Percentiles rank a stretch among this genome's conserved stretches.
These are phyloP conservation scores for Apiospora saccharicola DNA, from an alignment of 2,329 filamentous ascomycete species.

Conservation along the genomic window DNA sequence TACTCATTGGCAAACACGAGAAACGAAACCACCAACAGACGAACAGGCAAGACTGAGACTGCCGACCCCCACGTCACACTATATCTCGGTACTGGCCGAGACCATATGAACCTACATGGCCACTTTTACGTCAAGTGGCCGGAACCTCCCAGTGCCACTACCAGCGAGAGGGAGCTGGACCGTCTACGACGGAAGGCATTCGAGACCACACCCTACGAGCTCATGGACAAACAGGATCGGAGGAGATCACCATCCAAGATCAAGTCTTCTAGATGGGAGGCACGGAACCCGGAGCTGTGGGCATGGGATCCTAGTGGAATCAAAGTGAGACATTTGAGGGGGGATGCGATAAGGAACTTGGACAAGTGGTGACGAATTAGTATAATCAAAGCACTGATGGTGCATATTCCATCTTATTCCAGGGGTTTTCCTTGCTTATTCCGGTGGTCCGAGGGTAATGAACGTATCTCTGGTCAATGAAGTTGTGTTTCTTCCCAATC, in stretches of 20 bases:
- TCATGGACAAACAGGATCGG: not conserved
- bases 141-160: not conserved
- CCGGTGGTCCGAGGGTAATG: too few species aligned
- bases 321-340: not conserved
- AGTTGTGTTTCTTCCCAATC: too few species aligned
- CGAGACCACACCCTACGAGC: not conserved
- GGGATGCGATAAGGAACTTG: not conserved
- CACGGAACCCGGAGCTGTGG: not conserved
- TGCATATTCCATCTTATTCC: too few species aligned
- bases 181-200: not conserved
- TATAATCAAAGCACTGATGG: not conserved
- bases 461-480: too few species aligned
- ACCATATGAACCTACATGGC: not conserved
- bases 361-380: not conserved
- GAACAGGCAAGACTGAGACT: not conserved
- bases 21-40: not conserved
- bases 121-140: not conserved
- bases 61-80: not conserved
- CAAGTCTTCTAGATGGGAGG: not conserved
- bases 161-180: not conserved
- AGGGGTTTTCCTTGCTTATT: too few species aligned
- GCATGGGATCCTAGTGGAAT: not conserved
- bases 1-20: not conserved
- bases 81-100: not conserved
- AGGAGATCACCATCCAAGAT: not conserved